Evolutionary conservation across 1,139 yeast genomes (phyloP).

Genomic region (Kurtzmaniella quercitrusa): DNA sequence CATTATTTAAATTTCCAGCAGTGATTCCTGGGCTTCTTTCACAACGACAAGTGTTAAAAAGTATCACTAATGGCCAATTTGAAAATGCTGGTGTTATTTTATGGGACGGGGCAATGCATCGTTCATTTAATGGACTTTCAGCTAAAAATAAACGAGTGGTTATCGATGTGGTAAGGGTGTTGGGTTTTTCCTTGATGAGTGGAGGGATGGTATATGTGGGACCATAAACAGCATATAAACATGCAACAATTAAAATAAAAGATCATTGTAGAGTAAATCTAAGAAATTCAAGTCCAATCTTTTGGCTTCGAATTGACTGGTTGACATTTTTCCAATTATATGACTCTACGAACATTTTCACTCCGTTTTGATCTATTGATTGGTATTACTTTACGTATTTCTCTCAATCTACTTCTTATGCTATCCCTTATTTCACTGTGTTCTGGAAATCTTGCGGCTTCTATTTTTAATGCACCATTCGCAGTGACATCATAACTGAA

Average conservation of each 20-base stretch:
- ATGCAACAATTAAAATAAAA: no score
- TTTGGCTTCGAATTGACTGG: no score
- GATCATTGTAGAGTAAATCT: no score
- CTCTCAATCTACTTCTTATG: background rate
- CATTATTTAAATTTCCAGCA: conserved; percentile 24
- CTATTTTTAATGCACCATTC: background rate
- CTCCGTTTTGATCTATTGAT: background rate
- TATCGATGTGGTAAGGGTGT: conserved; percentile 36
- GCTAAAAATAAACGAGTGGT: conserved; percentile 22
- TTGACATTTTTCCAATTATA: no score
- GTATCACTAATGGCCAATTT: conserved; percentile 17
- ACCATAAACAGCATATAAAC: background rate
- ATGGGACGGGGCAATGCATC: conserved; percentile 8
- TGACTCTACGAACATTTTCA: no score
- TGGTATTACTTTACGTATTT: background rate
- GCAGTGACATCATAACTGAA: background rate
- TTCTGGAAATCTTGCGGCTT: no score
- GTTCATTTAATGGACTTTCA: conserved; percentile 17
- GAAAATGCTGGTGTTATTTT: conserved; percentile 14
- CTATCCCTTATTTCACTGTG: no score
- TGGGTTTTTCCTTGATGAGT: conserved; percentile 26
- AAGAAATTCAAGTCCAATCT: no score
- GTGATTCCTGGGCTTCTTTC: conserved; percentile 54
- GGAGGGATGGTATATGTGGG: background rate
- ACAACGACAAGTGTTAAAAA: conserved; percentile 35